Evolutionary conservation across 768 basidiomycete genomes (phyloP).

Genomic region (Agaricus blazei): DNA sequence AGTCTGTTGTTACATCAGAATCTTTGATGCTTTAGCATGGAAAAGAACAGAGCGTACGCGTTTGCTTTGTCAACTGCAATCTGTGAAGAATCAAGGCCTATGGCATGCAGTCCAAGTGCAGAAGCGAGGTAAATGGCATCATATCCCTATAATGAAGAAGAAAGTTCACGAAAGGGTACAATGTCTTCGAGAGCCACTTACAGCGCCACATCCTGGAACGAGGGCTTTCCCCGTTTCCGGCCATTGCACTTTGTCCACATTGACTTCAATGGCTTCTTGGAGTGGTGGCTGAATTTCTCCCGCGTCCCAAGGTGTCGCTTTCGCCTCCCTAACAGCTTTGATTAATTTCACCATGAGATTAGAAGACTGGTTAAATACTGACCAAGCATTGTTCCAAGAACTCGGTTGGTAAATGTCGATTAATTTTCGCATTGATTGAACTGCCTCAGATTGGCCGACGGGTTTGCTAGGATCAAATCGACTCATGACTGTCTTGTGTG

Average conservation of each 20-base stretch:
- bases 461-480: too few relatives aligned
- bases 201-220: constrained; percentile 46
- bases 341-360: not conserved
- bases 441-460: too few relatives aligned
- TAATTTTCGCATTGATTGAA: not conserved
- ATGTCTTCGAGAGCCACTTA: constrained; percentile 14
- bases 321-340: constrained; percentile 31
- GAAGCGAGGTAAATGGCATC: constrained; percentile 53
- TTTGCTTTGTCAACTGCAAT: constrained; percentile 47
- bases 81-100: constrained; percentile 53
- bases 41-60: constrained; percentile 22
- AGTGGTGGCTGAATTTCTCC: constrained; percentile 53
- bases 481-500: too few relatives aligned
- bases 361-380: not conserved
- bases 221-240: constrained; percentile 28
- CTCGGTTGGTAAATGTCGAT: not conserved
- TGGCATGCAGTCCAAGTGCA: constrained; percentile 38
- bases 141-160: constrained; percentile 41
- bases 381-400: constrained; percentile 7
- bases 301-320: constrained; percentile 60
- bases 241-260: constrained; percentile 29
- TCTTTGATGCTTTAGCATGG: not conserved
- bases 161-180: not conserved
- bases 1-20: constrained; percentile 4
- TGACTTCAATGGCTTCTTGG: constrained; percentile 42